Evolutionary conservation across 1,139 yeast species (phyloP).

Genomic region (Taphrina populina): DNA sequence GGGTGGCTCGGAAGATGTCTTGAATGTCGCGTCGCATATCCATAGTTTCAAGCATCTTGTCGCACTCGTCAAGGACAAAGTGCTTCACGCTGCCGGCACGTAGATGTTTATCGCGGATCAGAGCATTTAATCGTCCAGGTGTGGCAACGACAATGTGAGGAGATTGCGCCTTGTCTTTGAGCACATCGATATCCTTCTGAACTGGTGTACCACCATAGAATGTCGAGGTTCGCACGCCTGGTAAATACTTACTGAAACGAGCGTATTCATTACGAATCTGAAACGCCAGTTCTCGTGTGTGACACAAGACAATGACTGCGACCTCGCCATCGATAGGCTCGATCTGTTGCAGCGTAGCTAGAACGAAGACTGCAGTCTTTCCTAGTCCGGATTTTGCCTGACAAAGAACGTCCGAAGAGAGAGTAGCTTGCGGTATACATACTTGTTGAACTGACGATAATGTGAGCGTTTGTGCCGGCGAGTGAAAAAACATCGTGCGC

Average conservation of each 20-base stretch:
- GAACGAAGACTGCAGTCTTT: constrained; percentile 96
- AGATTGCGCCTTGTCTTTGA: constrained; percentile 88
- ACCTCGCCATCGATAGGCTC: constrained; percentile 98
- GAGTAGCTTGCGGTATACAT: constrained; percentile 95
- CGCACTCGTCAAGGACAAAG: constrained; percentile 97
- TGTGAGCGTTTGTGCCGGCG: constrained; percentile 29
- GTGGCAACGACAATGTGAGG: constrained; percentile 98
- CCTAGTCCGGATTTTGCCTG: constrained; percentile 99
- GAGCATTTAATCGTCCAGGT: constrained; percentile 95
- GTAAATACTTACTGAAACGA: constrained; percentile 97
- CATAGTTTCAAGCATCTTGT: constrained; percentile 76
- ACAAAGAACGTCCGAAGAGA: constrained; percentile 96
- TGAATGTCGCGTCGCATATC: constrained; percentile 99
- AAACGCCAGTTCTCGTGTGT: constrained; percentile 97
- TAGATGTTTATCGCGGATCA: constrained; percentile 85
- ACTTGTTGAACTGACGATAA: constrained; percentile 79
- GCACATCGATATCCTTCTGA: constrained; percentile 77
- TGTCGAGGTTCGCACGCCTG: constrained; percentile 94
- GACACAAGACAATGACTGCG: constrained; percentile 90
- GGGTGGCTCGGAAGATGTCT: constrained; percentile 95
- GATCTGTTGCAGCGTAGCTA: constrained; percentile 92
- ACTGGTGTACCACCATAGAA: constrained; percentile 96
- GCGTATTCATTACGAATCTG: constrained; percentile 97
- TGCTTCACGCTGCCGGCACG: constrained; percentile 88
- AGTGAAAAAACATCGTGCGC: constrained; percentile 16